phyloP scores from a whole-genome alignment of 164 flowering plant genomes.

The Platanus orientalis region DNA sequence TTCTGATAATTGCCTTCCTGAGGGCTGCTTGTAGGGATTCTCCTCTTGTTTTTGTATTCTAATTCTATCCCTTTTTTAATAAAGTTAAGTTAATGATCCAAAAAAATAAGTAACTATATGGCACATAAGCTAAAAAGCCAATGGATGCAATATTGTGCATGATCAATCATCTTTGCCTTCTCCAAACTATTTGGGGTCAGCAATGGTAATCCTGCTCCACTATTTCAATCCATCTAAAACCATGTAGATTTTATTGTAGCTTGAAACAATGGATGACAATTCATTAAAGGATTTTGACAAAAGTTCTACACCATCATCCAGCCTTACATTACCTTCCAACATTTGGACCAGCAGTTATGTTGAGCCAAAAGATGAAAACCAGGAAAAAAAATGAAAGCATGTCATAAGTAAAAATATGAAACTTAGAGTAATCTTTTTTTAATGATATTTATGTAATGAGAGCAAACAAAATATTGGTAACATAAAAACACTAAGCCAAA shows the following conservation, averaged over 20 bases:
- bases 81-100: no score
- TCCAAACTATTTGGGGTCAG: no score
- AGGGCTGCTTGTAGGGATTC: no score
- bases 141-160: not conserved
- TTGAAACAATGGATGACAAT: not conserved
- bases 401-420: not conserved
- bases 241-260: not conserved
- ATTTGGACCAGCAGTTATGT: not conserved
- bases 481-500: conserved; percentile 2
- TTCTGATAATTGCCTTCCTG: no score
- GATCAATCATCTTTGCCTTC: no score
- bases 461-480: not conserved
- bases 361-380: not conserved
- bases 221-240: not conserved
- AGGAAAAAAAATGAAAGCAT: not conserved
- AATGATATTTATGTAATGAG: no score
- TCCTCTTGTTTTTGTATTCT: no score
- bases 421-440: no score
- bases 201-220: not conserved
- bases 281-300: not conserved
- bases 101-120: not conserved
- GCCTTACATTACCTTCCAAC: not conserved
- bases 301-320: not conserved
- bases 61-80: no score
- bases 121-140: not conserved